Conservation (phyloP, 2,329 filamentous ascomycete genomes). For the Dryadomyces sulphureus region DNA sequence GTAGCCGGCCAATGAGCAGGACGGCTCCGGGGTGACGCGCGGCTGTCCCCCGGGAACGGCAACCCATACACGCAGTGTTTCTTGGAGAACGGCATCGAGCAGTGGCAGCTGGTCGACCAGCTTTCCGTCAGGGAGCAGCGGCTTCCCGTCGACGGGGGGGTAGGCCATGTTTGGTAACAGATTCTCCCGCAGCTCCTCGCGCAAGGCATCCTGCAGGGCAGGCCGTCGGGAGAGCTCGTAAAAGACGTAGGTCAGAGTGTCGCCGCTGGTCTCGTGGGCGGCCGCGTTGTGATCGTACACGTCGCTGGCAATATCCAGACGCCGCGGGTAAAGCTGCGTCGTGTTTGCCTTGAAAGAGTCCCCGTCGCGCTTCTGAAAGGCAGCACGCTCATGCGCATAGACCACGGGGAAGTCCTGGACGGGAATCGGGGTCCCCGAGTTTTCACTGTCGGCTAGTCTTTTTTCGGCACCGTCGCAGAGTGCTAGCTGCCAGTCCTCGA, state of each 20-base stretch:
- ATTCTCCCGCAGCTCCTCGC: constrained; percentile 1
- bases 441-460: no score
- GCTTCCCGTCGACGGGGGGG: neutral
- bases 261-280: constrained; percentile 5
- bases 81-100: constrained; percentile 3
- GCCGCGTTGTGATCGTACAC: constrained; percentile 3
- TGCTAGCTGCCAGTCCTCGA: constrained; percentile 1
- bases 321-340: neutral
- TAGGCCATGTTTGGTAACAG: neutral
- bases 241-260: constrained; percentile 4
- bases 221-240: constrained; percentile 3
- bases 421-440: no score
- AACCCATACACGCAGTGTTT: neutral
- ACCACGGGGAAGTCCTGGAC: neutral
- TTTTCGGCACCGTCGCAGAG: constrained; percentile 1
- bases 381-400: neutral
- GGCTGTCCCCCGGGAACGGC: neutral
- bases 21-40: neutral
- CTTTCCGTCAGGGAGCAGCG: neutral
- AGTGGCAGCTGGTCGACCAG: constrained; percentile 2
- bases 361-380: neutral
- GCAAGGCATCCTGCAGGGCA: constrained; percentile 1
- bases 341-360: neutral
- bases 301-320: constrained; percentile 1
- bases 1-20: neutral